phyloP scores from a whole-genome alignment of 306 rosid species.

The Pterocarpus macrocarpus region DNA sequence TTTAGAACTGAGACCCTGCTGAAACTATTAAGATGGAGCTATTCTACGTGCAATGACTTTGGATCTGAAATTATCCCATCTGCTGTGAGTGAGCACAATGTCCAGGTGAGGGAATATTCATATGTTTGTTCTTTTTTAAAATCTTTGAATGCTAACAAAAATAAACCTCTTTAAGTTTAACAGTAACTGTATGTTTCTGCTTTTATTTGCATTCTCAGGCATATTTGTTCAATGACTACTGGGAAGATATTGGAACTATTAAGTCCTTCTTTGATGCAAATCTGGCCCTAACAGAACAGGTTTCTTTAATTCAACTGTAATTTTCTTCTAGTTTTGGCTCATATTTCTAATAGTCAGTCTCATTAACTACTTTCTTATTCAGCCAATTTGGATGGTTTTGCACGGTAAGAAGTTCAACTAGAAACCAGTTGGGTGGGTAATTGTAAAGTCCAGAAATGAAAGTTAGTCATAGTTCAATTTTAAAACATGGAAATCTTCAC shows the following conservation, averaged over 20 bases:
- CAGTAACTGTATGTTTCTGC: slow-evolving; percentile 24
- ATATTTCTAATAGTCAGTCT: background rate
- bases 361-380: no score
- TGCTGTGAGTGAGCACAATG: slow-evolving; percentile 85
- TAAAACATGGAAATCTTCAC: slow-evolving; percentile 15
- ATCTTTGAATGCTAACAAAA: slow-evolving; percentile 8
- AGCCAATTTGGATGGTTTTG: background rate
- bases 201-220: slow-evolving; percentile 67
- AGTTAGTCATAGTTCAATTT: slow-evolving; percentile 17
- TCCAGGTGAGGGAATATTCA: slow-evolving; percentile 66
- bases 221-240: slow-evolving; percentile 90
- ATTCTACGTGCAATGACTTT: slow-evolving; percentile 83
- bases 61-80: slow-evolving; percentile 97
- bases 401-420: slow-evolving; percentile 43
- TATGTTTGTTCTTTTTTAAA: background rate
- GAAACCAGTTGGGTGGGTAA: background rate
- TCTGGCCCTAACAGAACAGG: slow-evolving; percentile 95
- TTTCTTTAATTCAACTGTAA: slow-evolving; percentile 39
- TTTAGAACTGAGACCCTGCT: slow-evolving; percentile 85
- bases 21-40: slow-evolving; percentile 70
- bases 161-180: background rate
- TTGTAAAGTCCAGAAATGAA: slow-evolving; percentile 11
- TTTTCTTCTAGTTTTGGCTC: slow-evolving; percentile 11
- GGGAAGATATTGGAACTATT: slow-evolving; percentile 99
- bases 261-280: slow-evolving; percentile 93